These are phyloP conservation scores for Termitomyces sp. DNA, from an alignment of 768 basidiomycete genomes.

Conservation along the genomic window DNA sequence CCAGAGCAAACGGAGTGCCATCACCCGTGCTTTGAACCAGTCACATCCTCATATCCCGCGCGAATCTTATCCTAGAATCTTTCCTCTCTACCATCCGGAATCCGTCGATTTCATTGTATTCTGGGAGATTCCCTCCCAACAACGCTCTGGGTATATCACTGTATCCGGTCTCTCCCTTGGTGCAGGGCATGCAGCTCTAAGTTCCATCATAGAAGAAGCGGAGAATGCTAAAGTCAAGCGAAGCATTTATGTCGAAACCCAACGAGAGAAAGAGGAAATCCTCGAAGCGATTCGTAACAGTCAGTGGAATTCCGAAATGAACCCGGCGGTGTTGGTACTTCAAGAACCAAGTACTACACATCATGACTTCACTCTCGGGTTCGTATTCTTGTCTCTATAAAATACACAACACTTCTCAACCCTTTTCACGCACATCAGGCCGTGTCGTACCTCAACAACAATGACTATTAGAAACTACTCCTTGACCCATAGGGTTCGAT, in stretches of 20 bases:
- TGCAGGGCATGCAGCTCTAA: slow-evolving; percentile 63
- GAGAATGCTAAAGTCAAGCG: slow-evolving; percentile 66
- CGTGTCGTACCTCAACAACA: slow-evolving; percentile 47
- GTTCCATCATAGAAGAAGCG: slow-evolving; percentile 54
- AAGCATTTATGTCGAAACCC: slow-evolving; percentile 91
- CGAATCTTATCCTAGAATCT: slow-evolving; percentile 51
- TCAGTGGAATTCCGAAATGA: slow-evolving; percentile 78
- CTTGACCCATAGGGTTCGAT: slow-evolving; percentile 54
- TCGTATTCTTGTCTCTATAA: slow-evolving; percentile 26
- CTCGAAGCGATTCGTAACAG: slow-evolving; percentile 63
- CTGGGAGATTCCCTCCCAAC: slow-evolving; percentile 66
- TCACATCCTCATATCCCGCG: slow-evolving; percentile 57
- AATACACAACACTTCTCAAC: background rate
- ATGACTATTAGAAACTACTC: slow-evolving; percentile 75
- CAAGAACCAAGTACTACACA: slow-evolving; percentile 36
- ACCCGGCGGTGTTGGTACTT: slow-evolving; percentile 61
- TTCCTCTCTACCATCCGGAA: slow-evolving; percentile 77
- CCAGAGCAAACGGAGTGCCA: slow-evolving; percentile 42
- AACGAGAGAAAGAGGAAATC: slow-evolving; percentile 64
- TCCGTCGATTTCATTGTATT: slow-evolving; percentile 71
- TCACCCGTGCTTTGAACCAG: slow-evolving; percentile 30
- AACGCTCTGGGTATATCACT: slow-evolving; percentile 58
- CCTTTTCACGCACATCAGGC: slow-evolving; percentile 33
- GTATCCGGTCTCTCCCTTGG: slow-evolving; percentile 62
- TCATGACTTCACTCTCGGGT: slow-evolving; percentile 76